phyloP scores from a whole-genome alignment of 495 filamentous ascomycete species.

The Staphylotrichum longicolle region DNA sequence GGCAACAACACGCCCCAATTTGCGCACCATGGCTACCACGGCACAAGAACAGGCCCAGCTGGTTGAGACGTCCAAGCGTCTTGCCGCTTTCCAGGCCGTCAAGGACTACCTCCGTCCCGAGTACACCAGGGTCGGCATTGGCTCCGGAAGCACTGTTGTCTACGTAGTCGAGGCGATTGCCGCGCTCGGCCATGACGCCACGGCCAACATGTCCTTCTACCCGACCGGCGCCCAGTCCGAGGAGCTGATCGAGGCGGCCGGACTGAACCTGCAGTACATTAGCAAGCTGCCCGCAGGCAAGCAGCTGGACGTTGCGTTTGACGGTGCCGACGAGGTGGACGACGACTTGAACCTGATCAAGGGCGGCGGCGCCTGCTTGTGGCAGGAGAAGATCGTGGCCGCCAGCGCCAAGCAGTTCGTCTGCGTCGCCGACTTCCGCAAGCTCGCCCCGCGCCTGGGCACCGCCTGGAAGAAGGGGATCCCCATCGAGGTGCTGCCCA shows the following conservation, averaged over 20 bases:
- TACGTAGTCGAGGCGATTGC: conserved; percentile 96
- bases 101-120: conserved; percentile 72
- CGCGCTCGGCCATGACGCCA: conserved; percentile 58
- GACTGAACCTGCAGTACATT: conserved; percentile 73
- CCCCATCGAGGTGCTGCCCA: conserved; percentile 89
- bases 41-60: conserved; percentile 31
- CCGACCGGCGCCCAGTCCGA: conserved; percentile 91
- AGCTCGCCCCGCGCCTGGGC: conserved; percentile 73
- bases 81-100: conserved; percentile 80
- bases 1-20: neutral
- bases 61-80: conserved; percentile 80
- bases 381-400: conserved; percentile 97
- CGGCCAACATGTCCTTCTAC: conserved; percentile 70
- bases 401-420: conserved; percentile 82
- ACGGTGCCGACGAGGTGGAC: conserved; percentile 97
- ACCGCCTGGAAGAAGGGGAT: conserved; percentile 74
- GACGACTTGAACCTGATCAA: conserved; percentile 95
- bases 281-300: conserved; percentile 61
- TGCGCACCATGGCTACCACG: conserved; percentile 26
- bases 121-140: conserved; percentile 82
- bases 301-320: conserved; percentile 74
- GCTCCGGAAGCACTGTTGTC: conserved; percentile 87
- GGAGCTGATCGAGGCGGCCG: conserved; percentile 73
- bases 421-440: conserved; percentile 90
- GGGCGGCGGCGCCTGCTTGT: conserved; percentile 92